Percentiles rank a stretch among this genome's conserved stretches.
Conservation (phyloP, 306 rosid species). For the Elaeagnus macrophylla region DNA sequence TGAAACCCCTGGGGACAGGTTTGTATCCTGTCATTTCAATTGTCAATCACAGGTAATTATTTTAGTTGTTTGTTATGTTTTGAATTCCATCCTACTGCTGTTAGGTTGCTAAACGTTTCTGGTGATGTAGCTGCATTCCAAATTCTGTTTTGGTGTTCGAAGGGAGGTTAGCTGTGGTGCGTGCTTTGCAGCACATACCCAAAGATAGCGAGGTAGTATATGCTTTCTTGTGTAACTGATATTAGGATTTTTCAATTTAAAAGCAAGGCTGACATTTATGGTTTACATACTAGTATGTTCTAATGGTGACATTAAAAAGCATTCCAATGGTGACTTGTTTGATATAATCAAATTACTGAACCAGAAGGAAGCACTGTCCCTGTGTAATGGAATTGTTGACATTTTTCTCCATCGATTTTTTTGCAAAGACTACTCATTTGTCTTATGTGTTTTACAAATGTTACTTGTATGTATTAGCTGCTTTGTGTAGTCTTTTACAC, state of each 20-base stretch:
- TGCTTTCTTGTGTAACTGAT: background rate
- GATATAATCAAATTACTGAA: background rate
- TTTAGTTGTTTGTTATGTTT: conserved; percentile 6
- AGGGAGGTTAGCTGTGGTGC: conserved; percentile 66
- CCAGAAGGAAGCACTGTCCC: background rate
- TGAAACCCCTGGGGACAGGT: conserved; percentile 89
- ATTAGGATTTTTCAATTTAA: conserved; percentile 1
- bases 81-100: conserved; percentile 12
- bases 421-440: background rate
- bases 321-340: background rate
- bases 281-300: background rate
- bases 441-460: too few relatives aligned
- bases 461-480: too few relatives aligned
- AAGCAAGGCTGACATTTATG: conserved; percentile 5
- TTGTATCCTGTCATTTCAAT: conserved; percentile 80
- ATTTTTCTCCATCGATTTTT: too few relatives aligned
- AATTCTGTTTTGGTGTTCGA: conserved; percentile 82
- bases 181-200: conserved; percentile 66
- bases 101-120: conserved; percentile 25
- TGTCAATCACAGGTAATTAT: conserved; percentile 77
- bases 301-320: background rate
- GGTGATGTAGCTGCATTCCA: conserved; percentile 56
- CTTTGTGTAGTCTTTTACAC: too few relatives aligned
- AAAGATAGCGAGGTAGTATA: conserved; percentile 61
- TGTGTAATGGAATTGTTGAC: background rate